Base-by-base conservation (phyloP, 148 eudicot genomes). In the Persicaria tinctoria region DNA sequence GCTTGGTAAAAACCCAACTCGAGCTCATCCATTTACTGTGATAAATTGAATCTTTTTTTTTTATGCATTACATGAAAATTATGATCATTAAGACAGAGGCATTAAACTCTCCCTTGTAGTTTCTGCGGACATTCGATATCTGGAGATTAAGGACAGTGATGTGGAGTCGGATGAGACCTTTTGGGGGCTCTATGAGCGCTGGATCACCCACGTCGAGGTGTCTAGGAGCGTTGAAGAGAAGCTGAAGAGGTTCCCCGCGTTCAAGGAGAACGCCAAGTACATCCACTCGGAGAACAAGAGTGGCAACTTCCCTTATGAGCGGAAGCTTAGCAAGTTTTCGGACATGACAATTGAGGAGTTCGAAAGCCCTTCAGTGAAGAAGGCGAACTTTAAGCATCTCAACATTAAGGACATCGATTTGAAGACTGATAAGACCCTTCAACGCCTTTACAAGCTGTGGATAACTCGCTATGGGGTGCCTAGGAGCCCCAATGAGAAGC, bases 331-430 rank as follows among this genome's bases (percentile, higher is more conserved):
- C 89, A 85, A 83, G 85, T 89, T 86, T 75, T 97, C 92, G 17
- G 97, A 93, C 82, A 79, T 93, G 87, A 93, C 98, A 0, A 85
- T 73, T 83, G 94, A 85, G 54, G 98, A 93, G 84, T 93, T 93
- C 78, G 76, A 79, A 62, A 79, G 68, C 50, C n/a, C 97, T 4
- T 23, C 27, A 23, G 27, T 23, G 27, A 23, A 23, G 27, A 85
- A 89, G 49, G 86, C 94, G 10, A 85, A 80, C 77, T 74, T 91
- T 41, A 72, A 80, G 51, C 98, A 93, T 78, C 89, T 86, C 47
- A 63, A 85, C 53, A 88, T 89, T 5, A 4, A 51, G 12, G 55
- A 51, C 16, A 51, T 3, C 4, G 55, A 51, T 13, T 6, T 51
- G 55, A n/a, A 51, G 55, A 11, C 55, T 4, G 55, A 51, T 11